Evolutionary conservation across 2,329 filamentous ascomycete species (phyloP), one percentile per base, ranked within the genome.

Genomic region (Aciculosporium take): DNA sequence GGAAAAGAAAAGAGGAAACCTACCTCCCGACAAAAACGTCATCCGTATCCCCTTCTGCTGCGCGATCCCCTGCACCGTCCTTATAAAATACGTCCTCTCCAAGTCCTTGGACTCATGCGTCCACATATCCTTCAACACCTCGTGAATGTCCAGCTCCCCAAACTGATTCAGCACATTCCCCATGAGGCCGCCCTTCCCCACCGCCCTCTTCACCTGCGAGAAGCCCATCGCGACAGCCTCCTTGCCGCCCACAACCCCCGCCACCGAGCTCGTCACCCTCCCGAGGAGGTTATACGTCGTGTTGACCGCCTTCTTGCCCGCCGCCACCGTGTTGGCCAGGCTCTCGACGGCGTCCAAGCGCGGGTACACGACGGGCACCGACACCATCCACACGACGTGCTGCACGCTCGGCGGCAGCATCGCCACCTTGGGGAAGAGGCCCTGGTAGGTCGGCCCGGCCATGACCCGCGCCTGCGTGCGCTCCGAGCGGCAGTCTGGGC

Each of bases 71-170:
- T 98, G 91, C 3, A 98, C 72, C 1, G 91, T 98, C 48, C 91
- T 81, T 57, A 98, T 94, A 46, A 98, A 69, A 58, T 98, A 98
- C 6, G 91, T 98, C 43, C 91, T 74, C 64, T 98, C 91, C 31
- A 98, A 77, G 53, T 98, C 91, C 72, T 96, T 98, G 40, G 83
- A 88, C 39, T 96, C 89, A 56, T 98, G 91, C 18, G 91, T 98
- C 91, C 91, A 98, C 69, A 94, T 81, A 59, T 98, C 91, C 56
- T 89, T 81, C 44, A 96, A 67, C 56, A 96, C 91, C 63, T 98
- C 91, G 40, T 91, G 78, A 39, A 96, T 76, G 54, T 95, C 91
- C 46, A 98, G 81, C 50, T 96, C 91, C 41, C 91, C 91, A 59
- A 98, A 98, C 28, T 93, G 88, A 64, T 87, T 95, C 37, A 98